Evolutionary conservation across 2,329 filamentous ascomycete genomes (phyloP).

Genomic region (Microdochium bolleyi): DNA sequence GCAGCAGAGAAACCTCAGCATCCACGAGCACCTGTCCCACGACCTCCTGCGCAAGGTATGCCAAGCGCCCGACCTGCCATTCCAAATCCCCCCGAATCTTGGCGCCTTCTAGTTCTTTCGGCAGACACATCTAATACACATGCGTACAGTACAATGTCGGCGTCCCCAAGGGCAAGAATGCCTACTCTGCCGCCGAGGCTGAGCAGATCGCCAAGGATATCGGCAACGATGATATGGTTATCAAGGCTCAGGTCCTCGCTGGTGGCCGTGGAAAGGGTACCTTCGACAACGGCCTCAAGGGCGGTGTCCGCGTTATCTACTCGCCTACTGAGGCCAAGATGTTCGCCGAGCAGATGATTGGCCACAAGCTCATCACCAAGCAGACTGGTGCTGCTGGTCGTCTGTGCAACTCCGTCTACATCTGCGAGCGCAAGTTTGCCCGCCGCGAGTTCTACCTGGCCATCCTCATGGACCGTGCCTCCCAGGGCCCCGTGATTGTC

Average conservation of each 20-base stretch:
- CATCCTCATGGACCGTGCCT: slow-evolving; percentile 92
- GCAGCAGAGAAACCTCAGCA: slow-evolving; percentile 84
- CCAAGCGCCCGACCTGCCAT: slow-evolving; percentile 2
- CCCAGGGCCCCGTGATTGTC: slow-evolving; percentile 89
- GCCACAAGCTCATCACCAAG: slow-evolving; percentile 99
- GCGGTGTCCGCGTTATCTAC: slow-evolving; percentile 97
- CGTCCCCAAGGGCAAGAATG: slow-evolving; percentile 84
- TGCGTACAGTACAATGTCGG: slow-evolving; percentile 75
- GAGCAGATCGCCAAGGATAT: slow-evolving; percentile 87
- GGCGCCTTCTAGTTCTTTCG: not conserved
- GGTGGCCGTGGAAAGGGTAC: slow-evolving; percentile 96
- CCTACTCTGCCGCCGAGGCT: slow-evolving; percentile 75
- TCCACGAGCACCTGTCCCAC: slow-evolving; percentile 97
- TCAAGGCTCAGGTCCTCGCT: slow-evolving; percentile 98
- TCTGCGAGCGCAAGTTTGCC: slow-evolving; percentile 99
- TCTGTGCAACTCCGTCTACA: slow-evolving; percentile 95
- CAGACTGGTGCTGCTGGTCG: slow-evolving; percentile 92
- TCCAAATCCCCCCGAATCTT: no score
- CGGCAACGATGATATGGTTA: slow-evolving; percentile 93
- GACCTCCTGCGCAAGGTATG: slow-evolving; percentile 72
- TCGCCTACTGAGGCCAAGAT: slow-evolving; percentile 94
- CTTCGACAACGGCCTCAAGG: slow-evolving; percentile 98
- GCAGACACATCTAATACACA: not conserved
- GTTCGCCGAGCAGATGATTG: slow-evolving; percentile 99
- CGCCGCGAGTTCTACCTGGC: slow-evolving; percentile 98